A percentile compares a stretch with the other conserved stretches of the same genome.
phyloP scores from a whole-genome alignment of 2,329 filamentous ascomycete genomes.

The Exophiala bonariae region DNA sequence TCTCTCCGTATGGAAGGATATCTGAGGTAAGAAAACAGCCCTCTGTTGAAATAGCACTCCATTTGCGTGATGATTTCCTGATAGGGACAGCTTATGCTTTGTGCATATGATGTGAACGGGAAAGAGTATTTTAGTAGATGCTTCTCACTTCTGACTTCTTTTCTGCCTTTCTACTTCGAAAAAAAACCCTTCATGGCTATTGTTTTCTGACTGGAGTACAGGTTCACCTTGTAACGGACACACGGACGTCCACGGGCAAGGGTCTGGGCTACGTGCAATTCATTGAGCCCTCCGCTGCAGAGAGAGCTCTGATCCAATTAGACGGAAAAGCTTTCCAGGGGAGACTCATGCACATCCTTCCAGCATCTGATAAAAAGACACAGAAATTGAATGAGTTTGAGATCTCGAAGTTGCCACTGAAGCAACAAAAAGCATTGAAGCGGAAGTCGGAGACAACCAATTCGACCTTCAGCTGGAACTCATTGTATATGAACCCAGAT shows the following conservation, averaged over 20 bases:
- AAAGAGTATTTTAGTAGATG: conserved; percentile 99
- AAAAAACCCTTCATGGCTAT: too few relatives aligned
- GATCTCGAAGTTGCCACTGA: conserved; percentile 86
- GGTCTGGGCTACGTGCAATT: conserved; percentile 89
- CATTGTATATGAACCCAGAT: conserved; percentile 95
- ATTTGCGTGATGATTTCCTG: conserved; percentile 88
- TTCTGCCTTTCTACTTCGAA: conserved; percentile 28
- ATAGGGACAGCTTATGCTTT: conserved; percentile 99
- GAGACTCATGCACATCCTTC: conserved; percentile 85
- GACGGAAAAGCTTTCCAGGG: conserved; percentile 91
- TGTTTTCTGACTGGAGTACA: conserved; percentile 39
- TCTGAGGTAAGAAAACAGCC: conserved; percentile 73
- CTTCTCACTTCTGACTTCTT: conserved; percentile 76
- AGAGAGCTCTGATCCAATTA: conserved; percentile 73
- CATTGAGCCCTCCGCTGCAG: conserved; percentile 67
- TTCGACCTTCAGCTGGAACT: conserved; percentile 93
- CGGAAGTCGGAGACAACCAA: conserved; percentile 78
- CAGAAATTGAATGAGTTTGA: conserved; percentile 82
- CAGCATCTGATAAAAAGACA: conserved; percentile 78
- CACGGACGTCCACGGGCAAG: conserved; percentile 70
- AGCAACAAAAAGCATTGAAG: conserved; percentile 89
- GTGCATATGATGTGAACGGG: conserved; percentile 86
- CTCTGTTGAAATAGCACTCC: conserved; percentile 16
- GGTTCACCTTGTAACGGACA: conserved; percentile 82
- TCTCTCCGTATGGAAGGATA: conserved; percentile 69